Base-by-base conservation (phyloP, 2,329 filamentous ascomycete genomes). In the Tolypocladium endophyticum region DNA sequence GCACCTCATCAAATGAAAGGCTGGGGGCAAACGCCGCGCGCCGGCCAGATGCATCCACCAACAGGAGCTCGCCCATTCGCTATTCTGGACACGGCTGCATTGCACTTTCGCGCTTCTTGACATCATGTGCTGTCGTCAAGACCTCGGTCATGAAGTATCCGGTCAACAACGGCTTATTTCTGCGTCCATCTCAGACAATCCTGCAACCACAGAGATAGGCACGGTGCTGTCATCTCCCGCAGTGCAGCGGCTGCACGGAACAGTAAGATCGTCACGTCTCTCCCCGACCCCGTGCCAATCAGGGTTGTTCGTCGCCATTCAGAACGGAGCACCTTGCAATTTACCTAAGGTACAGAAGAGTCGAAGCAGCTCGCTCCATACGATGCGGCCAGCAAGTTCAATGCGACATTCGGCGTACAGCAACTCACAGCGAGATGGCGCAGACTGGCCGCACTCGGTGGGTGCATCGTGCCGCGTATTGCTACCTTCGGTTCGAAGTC, bases 1-100 rank as follows among this genome's bases (percentile, higher is more conserved):
- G 55, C 59, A 55, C 56, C 47, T 55, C 39, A 38, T 58, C 55
- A 55, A 45, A 58, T 30, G 56, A 58, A 35, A 36, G 43, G 12
- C 50, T 30, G 23, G 30, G 20, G 50, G 33, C 25, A 52, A 52
- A 28, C 45, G 45, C 23, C 14, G 41, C 43, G 35, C 8, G 39
- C 41, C 8, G n/a, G 50, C 50, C 11, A 20, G 18, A n/a, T 18
- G 30, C 50, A 54, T 54, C 50, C 50, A 54, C 30, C 30, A 53
- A 28, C 8, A 20, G 28, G 47, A 33, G 45, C 28, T 25, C 47
- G 18, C 11, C 47, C n/a, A 18, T 11, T 12, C 18, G 25, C 47
- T 33, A 33, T 52, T 52, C 9, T 52, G 28, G 28, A 23, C 41
- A 5, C 4, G 23, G n/a, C 43, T 28, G 45, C 45, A 16, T 50